These are phyloP conservation scores for Geranium brycei DNA, from an alignment of 345 rosid species.

Conservation along the genomic window DNA sequence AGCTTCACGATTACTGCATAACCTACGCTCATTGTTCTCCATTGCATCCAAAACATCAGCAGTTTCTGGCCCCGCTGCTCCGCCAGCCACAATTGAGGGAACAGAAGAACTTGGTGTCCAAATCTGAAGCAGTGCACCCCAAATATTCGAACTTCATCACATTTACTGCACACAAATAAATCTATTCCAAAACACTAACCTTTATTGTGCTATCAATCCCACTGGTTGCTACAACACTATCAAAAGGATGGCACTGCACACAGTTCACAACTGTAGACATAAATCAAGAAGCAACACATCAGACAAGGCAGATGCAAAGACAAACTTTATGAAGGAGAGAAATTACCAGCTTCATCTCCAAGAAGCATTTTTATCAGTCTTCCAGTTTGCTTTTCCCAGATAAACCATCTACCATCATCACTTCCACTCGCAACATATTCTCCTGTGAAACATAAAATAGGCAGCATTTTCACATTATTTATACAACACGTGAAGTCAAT, in stretches of 20 bases:
- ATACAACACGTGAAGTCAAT: too few species aligned
- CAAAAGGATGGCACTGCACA: slow-evolving; percentile 87
- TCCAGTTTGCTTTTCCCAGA: slow-evolving; percentile 91
- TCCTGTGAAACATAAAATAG: slow-evolving; percentile 24
- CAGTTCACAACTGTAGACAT: slow-evolving; percentile 75
- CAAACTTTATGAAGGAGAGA: neutral
- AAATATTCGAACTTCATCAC: slow-evolving; percentile 7
- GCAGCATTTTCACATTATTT: too few species aligned
- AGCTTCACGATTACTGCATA: slow-evolving; percentile 48
- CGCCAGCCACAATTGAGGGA: slow-evolving; percentile 63
- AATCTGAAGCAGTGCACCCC: slow-evolving; percentile 23
- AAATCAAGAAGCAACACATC: neutral
- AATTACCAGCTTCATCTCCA: slow-evolving; percentile 85
- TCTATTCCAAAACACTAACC: slow-evolving; percentile 28
- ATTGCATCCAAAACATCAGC: slow-evolving; percentile 54
- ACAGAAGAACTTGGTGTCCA: slow-evolving; percentile 76
- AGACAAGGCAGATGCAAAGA: too few species aligned
- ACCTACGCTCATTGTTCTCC: slow-evolving; percentile 64
- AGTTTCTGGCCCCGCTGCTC: slow-evolving; percentile 71
- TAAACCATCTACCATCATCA: slow-evolving; percentile 96
- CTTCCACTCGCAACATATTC: slow-evolving; percentile 85
- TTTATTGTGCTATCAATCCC: slow-evolving; percentile 91
- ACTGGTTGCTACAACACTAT: slow-evolving; percentile 88
- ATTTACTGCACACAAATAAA: slow-evolving; percentile 4
- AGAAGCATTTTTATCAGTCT: slow-evolving; percentile 73